Evolutionary conservation across 2,329 filamentous ascomycete species (phyloP), one percentile per base, ranked within the genome.

Genomic region (Mycosphaerella arachidis): DNA sequence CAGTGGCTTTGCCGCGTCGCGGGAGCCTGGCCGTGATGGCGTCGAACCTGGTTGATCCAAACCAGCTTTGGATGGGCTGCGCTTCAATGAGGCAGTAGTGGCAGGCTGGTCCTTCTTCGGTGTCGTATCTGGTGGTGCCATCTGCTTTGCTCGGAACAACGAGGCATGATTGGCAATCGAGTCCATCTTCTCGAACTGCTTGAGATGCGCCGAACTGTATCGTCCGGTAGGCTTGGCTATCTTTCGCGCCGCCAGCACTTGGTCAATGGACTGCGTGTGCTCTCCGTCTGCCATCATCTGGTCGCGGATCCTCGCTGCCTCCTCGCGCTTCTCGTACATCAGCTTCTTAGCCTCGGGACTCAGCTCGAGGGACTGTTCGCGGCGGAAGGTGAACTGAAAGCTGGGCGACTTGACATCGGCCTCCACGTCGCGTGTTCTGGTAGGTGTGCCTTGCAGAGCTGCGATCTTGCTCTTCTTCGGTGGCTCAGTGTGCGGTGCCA

Each of bases 171-270:
- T 87, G 48, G 86, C 90, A 71, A 97, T 97, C 1, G 92, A 97
- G 73, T 96, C 92, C 93, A 97, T 97, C 80, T 96, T 97, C 77
- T 91, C 91, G 78, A 97, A 97, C 70, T 93, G 18, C 53, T 87
- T 86, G 84, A 90, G 89, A 73, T 97, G 93, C 40, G 85, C 86
- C 63, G 91, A 88, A 72, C 91, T 96, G 77, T 88, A 97, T 50
- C 93, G 87, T 67, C 90, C 87, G 77, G 88, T 95, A 12, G 92
- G 86, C 66, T 86, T 85, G 6, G 89, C 92, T 70, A 96, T 89
- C 74, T 86, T 91, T 66, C 93, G 87, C 9, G 54, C 56, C n/a
- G 57, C 58, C 40, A 78, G 69, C 1, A 71, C 68, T 31, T 76
- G 71, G 29, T 81, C 79, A 2, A 56, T 72, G 65, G 52, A 70